Evolutionary conservation across 345 rosid genomes (phyloP).

Genomic region (Diplotaxis tenuifolia): DNA sequence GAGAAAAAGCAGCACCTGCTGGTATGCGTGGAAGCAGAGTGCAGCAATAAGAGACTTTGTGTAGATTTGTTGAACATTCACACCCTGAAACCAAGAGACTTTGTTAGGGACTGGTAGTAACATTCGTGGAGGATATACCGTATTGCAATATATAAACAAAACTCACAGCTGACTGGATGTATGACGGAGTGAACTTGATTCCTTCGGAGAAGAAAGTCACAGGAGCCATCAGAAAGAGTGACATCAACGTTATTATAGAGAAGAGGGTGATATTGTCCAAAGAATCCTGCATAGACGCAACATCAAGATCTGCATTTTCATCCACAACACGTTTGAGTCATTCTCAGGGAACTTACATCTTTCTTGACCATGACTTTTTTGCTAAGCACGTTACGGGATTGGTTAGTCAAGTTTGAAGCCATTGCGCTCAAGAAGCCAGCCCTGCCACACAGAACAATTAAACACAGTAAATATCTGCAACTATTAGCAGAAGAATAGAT

Average conservation of each 20-base stretch:
- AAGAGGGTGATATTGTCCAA: slow-evolving; percentile 96
- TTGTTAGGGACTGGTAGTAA: slow-evolving; percentile 20
- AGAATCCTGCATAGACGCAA: slow-evolving; percentile 59
- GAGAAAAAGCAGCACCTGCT: slow-evolving; percentile 58
- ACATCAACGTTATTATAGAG: slow-evolving; percentile 96
- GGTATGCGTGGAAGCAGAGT: slow-evolving; percentile 94
- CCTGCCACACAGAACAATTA: slow-evolving; percentile 41
- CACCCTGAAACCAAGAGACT: slow-evolving; percentile 46
- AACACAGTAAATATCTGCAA: not conserved
- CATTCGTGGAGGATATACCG: slow-evolving; percentile 8
- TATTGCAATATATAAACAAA: slow-evolving; percentile 17
- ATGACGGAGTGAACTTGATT: slow-evolving; percentile 83
- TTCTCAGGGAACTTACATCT: slow-evolving; percentile 59
- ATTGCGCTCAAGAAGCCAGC: slow-evolving; percentile 90
- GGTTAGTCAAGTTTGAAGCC: slow-evolving; percentile 88
- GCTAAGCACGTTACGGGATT: slow-evolving; percentile 87
- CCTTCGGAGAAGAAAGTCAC: slow-evolving; percentile 81
- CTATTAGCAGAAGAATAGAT: not conserved
- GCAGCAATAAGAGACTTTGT: slow-evolving; percentile 75
- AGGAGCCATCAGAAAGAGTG: slow-evolving; percentile 80
- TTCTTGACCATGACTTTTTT: slow-evolving; percentile 94
- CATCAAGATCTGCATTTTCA: not conserved
- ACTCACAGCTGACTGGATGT: slow-evolving; percentile 81
- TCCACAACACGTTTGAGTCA: not conserved
- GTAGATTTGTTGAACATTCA: slow-evolving; percentile 65